Base-by-base conservation (phyloP, 2,329 filamentous ascomycete genomes). In the Chlorencoelia australis region DNA sequence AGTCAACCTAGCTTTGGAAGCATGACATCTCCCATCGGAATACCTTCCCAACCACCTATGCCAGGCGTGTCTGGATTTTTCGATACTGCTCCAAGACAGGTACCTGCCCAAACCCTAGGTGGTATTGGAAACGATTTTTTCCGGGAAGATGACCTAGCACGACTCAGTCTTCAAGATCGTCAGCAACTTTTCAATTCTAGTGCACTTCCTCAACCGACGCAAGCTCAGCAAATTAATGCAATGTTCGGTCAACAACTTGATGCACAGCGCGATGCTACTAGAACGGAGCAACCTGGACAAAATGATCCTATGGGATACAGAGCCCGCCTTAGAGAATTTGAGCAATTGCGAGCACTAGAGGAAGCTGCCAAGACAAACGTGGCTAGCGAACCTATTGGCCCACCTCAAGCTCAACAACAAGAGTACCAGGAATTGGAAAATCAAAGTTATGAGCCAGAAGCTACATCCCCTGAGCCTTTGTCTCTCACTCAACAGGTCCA, bases 1-100 rank as follows among this genome's bases (percentile, higher is more conserved):
- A 95, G 87, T 56, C 91, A 98, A 60, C 89, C 89, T 15, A 96
- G 89, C 62, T 95, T 91, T 56, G 86, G 89, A 13, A 95, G 83
- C 61, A 93, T 98, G 47, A 79, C 85, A 3, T 93, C 87, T n/a
- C 87, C 88, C 2, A 75, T 81, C 40, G 77, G 75, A 8, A 54
- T 59, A 44, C 26, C 67, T 58, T 72, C 35, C 68, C 75, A 44
- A 68, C 72, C 74, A 40, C 67, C 71, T 13, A 44, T 54, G 11
- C 42, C 45, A 28, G 30, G 45, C n/a, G 66, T 72, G 5, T 65
- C 73, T 22, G 75, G 75, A 24, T 88, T 88, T 57, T 85, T 86
- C 49, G 86, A 93, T 50, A 53, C 60, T 21, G 46, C 63, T 27
- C 42, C 63, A 26, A 60, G 66, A 53, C 62, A 68, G 48, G 55